Conservation (phyloP, 2,329 filamentous ascomycete species). For the Curvularia spicifera region DNA sequence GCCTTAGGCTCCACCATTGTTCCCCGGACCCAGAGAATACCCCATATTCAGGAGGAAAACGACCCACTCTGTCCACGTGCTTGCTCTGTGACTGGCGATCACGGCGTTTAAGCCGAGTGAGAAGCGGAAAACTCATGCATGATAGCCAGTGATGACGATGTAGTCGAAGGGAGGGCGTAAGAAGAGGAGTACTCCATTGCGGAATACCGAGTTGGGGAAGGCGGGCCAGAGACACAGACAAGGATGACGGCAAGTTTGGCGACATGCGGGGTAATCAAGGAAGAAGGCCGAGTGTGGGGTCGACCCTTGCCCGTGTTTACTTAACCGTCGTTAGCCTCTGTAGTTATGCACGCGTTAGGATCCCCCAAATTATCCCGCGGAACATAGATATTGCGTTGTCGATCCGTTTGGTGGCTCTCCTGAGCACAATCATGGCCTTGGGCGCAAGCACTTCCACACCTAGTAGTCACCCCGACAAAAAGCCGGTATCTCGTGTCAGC, state of each 20-base stretch:
- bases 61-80: conserved; percentile 15
- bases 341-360: not conserved
- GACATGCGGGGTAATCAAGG: conserved; percentile 20
- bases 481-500: not conserved
- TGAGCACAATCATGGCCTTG: not conserved
- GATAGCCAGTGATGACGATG: conserved; percentile 5
- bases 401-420: not conserved
- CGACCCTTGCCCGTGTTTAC: not conserved
- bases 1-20: conserved; percentile 6
- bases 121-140: not conserved
- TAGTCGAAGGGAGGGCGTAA: conserved; percentile 12
- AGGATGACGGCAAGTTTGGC: conserved; percentile 17
- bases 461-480: conserved; percentile 6
- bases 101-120: conserved; percentile 16
- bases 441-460: conserved; percentile 7
- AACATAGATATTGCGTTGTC: conserved; percentile 6
- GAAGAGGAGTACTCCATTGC: conserved; percentile 11
- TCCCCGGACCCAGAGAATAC: conserved; percentile 10
- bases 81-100: conserved; percentile 6
- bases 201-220: conserved; percentile 19
- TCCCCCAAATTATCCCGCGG: conserved; percentile 8
- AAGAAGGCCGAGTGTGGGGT: conserved; percentile 20
- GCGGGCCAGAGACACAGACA: conserved; percentile 3
- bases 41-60: conserved; percentile 13
- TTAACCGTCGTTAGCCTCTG: not conserved